These are phyloP conservation scores for Cotoneaster glaucophyllus DNA, from an alignment of 306 rosid species.

Conservation along the genomic window DNA sequence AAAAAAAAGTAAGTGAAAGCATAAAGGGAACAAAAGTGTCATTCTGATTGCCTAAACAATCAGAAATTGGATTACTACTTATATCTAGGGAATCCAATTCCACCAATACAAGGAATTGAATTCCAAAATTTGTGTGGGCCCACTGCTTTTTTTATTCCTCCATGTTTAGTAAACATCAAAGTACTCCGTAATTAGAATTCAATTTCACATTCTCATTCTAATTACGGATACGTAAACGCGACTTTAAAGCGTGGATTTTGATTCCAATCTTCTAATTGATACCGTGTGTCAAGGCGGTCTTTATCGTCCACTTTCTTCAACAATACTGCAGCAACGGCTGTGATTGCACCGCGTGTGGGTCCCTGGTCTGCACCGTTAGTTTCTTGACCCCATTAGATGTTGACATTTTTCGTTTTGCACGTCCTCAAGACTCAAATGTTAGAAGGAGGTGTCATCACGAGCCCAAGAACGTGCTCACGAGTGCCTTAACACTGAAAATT, in stretches of 20 bases:
- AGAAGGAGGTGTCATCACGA: neutral
- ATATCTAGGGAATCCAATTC: too few relatives aligned
- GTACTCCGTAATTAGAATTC: too few relatives aligned
- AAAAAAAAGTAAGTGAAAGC: too few relatives aligned
- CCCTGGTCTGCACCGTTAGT: neutral
- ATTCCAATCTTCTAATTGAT: neutral
- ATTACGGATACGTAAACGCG: too few relatives aligned
- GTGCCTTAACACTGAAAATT: neutral
- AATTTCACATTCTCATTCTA: too few relatives aligned
- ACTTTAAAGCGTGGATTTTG: neutral
- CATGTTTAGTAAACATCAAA: too few relatives aligned
- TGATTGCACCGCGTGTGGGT: constrained; percentile 11
- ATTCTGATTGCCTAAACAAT: too few relatives aligned
- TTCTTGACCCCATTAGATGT: neutral
- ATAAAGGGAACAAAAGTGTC: too few relatives aligned
- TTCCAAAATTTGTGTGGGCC: too few relatives aligned
- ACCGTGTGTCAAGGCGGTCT: constrained; percentile 13
- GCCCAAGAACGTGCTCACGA: constrained; percentile 3
- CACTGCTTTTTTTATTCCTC: too few relatives aligned
- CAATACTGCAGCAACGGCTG: neutral
- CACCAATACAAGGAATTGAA: too few relatives aligned
- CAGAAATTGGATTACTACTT: too few relatives aligned
- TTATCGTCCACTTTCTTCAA: neutral
- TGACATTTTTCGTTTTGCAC: neutral
- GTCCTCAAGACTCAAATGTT: neutral